phyloP scores from a whole-genome alignment of 768 basidiomycete genomes.

The Psilocybe sp. region DNA sequence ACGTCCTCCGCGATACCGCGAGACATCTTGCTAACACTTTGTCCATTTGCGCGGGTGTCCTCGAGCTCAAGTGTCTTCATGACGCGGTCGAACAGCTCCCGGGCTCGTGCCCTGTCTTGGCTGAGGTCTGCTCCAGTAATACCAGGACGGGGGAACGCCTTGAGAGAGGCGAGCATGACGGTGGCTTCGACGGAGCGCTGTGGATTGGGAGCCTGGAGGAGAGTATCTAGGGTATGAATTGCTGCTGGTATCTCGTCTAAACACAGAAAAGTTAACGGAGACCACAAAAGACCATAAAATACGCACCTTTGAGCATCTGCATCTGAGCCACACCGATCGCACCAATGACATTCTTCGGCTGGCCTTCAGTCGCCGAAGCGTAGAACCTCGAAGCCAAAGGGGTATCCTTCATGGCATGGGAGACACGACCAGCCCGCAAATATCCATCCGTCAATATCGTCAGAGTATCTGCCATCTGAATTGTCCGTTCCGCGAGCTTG shows the following conservation, averaged over 20 bases:
- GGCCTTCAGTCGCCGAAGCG: slow-evolving; percentile 59
- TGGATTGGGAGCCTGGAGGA: slow-evolving; percentile 63
- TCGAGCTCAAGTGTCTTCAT: slow-evolving; percentile 64
- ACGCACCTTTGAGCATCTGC: slow-evolving; percentile 75
- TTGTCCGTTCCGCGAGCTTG: slow-evolving; percentile 90
- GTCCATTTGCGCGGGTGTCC: slow-evolving; percentile 45
- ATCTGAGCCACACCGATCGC: slow-evolving; percentile 85
- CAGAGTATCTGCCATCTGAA: slow-evolving; percentile 91
- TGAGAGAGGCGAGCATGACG: slow-evolving; percentile 85
- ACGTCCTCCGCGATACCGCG: slow-evolving; percentile 70
- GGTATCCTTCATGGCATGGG: slow-evolving; percentile 68
- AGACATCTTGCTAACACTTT: slow-evolving; percentile 35
- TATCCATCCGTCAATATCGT: slow-evolving; percentile 85
- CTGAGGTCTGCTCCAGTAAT: slow-evolving; percentile 70
- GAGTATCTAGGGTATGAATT: slow-evolving; percentile 78
- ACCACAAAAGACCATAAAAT: not conserved
- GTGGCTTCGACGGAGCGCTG: slow-evolving; percentile 79
- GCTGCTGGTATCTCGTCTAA: slow-evolving; percentile 82
- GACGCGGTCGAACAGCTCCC: slow-evolving; percentile 80
- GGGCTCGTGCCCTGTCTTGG: slow-evolving; percentile 70
- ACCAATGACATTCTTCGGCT: slow-evolving; percentile 73
- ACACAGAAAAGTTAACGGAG: slow-evolving; percentile 1
- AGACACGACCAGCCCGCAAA: slow-evolving; percentile 76
- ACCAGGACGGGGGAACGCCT: slow-evolving; percentile 79
- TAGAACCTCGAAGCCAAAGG: slow-evolving; percentile 71